Evolutionary conservation across 129 eudicot genomes (phyloP), one percentile per base, ranked within the genome.

Genomic region (Ambrosia trifida): DNA sequence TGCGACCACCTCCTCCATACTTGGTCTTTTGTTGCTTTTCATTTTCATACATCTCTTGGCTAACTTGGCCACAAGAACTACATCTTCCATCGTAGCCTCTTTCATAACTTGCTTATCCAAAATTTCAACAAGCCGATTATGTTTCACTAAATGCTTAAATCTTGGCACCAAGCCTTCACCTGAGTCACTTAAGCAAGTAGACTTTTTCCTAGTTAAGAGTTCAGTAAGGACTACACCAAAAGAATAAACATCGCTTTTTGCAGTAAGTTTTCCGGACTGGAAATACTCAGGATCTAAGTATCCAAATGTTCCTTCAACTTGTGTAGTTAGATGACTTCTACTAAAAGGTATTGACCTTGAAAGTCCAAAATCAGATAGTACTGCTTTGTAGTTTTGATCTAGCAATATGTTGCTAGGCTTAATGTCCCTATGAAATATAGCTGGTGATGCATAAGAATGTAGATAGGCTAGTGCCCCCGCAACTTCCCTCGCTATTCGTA

Each of bases 281-380:
- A 70, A 75, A 41, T 80, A 80, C 74, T 70, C 74, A 2, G 84
- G 87, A 68, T 83, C 84, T 3, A 83, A 50, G 72, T 80, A 80
- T 17, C 87, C 82, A 59, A 75, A 71, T 4, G 82, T 75, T 11
- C 84, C 87, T 18, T 70, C 76, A 13, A 79, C 67, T 51, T 61
- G 56, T n/a, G 88, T 84, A 57, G 78, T 84, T 24, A 80, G n/a
- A 67, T 84, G 85, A 9, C 78, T 72, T 66, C 50, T 68, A 35
- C 70, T 70, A 36, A 76, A 18, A 17, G 80, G 36, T 36, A 80
- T 35, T 3, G 76, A 60, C 62, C 74, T 79, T 24, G 82, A 83
- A 43, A 73, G 57, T 40, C 88, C 82, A 72, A 80, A 83, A 54
- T 76, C 82, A 2, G 82, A 72, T 2, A 72, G 28, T 63, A 75